phyloP scores from a whole-genome alignment of 371 early-diverging fungal genomes.

The Mucor mucedo region DNA sequence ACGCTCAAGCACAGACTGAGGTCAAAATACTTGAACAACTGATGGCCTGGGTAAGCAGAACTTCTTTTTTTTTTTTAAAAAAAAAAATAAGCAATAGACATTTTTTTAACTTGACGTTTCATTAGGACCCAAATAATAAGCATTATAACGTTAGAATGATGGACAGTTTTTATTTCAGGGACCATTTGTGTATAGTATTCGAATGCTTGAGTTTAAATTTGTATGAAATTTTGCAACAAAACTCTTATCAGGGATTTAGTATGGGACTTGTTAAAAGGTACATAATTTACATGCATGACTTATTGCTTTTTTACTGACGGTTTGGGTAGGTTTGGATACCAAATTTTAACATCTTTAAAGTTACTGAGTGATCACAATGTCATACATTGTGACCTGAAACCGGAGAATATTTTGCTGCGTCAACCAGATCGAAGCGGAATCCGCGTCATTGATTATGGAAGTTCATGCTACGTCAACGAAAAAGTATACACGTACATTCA shows the following conservation, averaged over 20 bases:
- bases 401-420: constrained; percentile 82
- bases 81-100: background rate
- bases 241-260: constrained; percentile 91
- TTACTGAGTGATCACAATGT: constrained; percentile 74
- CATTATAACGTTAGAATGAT: constrained; percentile 86
- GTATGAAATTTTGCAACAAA: constrained; percentile 95
- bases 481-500: constrained; percentile 94
- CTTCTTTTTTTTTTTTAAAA: background rate
- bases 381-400: constrained; percentile 97
- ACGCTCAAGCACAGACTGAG: constrained; percentile 82
- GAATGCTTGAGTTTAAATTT: constrained; percentile 96
- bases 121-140: constrained; percentile 81
- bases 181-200: constrained; percentile 94
- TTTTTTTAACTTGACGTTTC: background rate
- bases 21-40: constrained; percentile 74
- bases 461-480: constrained; percentile 78
- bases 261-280: constrained; percentile 80
- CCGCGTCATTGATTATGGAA: constrained; percentile 95
- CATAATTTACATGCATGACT: background rate
- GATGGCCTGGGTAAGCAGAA: constrained; percentile 36
- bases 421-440: constrained; percentile 62
- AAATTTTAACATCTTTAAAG: constrained; percentile 81
- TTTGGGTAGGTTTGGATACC: constrained; percentile 66
- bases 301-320: background rate
- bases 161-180: constrained; percentile 91